Conservation (phyloP, 1,284 basidiomycete genomes). For the Cutaneotrichosporon cutaneum region DNA sequence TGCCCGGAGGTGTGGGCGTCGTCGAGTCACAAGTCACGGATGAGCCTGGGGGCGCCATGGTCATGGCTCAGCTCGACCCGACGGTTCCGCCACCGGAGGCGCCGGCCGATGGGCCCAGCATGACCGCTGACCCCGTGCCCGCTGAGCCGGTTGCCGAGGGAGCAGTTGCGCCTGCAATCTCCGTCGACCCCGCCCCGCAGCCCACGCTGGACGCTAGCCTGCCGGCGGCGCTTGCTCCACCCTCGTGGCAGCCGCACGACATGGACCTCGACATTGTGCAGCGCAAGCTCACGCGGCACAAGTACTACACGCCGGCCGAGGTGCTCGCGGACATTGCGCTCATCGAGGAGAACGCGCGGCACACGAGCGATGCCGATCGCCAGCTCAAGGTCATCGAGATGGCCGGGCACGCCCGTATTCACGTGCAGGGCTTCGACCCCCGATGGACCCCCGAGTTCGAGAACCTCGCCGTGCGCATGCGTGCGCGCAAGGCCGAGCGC, state of each 20-base stretch:
- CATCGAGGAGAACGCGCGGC: constrained; percentile 83
- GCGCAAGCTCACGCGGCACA: constrained; percentile 75
- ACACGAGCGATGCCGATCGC: constrained; percentile 70
- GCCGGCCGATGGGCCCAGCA: background rate
- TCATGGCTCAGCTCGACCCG: constrained; percentile 8
- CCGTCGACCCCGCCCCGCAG: background rate
- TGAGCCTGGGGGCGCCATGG: constrained; percentile 1
- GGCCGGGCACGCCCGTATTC: constrained; percentile 80
- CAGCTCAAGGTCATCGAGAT: constrained; percentile 82
- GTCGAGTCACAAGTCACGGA: constrained; percentile 12
- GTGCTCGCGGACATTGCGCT: constrained; percentile 85
- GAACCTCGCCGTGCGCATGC: constrained; percentile 79
- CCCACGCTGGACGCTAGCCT: background rate
- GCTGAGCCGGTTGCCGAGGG: background rate
- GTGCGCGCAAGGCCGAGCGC: constrained; percentile 59
- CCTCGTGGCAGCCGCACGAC: constrained; percentile 58
- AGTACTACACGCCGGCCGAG: constrained; percentile 81
- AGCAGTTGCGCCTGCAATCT: background rate
- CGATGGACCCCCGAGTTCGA: constrained; percentile 80
- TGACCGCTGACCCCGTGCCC: background rate
- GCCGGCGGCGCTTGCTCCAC: background rate
- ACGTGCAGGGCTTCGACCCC: constrained; percentile 80
- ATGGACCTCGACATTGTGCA: constrained; percentile 93
- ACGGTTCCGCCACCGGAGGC: background rate
- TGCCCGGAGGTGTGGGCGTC: background rate